Evolutionary conservation across 2,329 filamentous ascomycete genomes (phyloP), one percentile per base, ranked within the genome.

Genomic region (Chaetoscypha palmicola): DNA sequence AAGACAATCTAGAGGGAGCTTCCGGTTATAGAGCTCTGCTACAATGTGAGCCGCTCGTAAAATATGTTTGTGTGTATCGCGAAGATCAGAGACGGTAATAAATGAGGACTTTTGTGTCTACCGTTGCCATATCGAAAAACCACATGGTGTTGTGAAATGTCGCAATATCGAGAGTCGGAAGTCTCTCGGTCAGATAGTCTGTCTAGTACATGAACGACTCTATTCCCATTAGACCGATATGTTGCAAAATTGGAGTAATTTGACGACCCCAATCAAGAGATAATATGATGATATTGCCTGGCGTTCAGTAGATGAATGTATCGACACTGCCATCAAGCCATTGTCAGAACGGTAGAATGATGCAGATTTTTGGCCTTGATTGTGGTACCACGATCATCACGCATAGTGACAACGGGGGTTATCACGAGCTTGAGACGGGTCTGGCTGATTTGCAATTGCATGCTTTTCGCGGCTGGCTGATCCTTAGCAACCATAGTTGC

Each of bases 341-440:
- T 58, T 1, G 55, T 49, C 5, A 58, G 48, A 23, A 60, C 56
- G 12, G 41, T 50, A 2, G 58, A 42, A 7, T 46, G 43, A 35
- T 56, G 54, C 1, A 59, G 34, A 14, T 52, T 57, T 46, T 58
- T 58, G 4, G 49, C 53, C n/a, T 47, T 49, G 36, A 59, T 54
- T 0, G 52, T 54, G 0, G 49, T 48, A 0, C 52, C 52, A 23
- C 51, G 49, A 28, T 77, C 73, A 49, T 76, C 73, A 23, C 73
- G 67, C 52, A 74, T 68, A 2, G 72, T 76, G 35, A 78, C 68
- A 7, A 71, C 67, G 1, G 75, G 75, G 0, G 74, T 76, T 4
- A 74, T 70, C 21, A 74, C 70, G 1, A 77, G 64, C 41, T 70
- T 69, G n/a, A 79, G 59, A 4, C 74, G 69, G 61, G 66, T 71